A percentile compares a stretch with the other conserved stretches of the same genome.
Evolutionary conservation across 2,329 filamentous ascomycete genomes (phyloP).

Genomic region (Colletotrichum graminicola): DNA sequence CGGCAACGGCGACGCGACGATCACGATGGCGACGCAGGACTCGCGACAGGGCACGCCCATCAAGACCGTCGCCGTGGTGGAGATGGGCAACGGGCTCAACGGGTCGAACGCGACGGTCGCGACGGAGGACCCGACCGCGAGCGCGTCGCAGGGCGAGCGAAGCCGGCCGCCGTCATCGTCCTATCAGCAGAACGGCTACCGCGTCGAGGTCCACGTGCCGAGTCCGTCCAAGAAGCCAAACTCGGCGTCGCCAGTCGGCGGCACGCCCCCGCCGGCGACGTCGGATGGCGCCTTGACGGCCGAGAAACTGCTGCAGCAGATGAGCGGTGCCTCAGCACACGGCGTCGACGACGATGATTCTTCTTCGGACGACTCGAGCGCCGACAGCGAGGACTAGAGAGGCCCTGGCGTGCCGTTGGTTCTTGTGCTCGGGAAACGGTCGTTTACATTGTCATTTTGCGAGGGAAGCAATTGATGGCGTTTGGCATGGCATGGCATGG

Average conservation of each 20-base stretch:
- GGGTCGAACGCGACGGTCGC: constrained; percentile 54
- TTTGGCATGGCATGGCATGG: not conserved
- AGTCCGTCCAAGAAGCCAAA: constrained; percentile 1
- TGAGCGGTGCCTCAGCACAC: constrained; percentile 7
- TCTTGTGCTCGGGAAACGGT: not conserved
- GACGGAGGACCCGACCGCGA: constrained; percentile 52
- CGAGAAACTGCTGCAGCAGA: constrained; percentile 13
- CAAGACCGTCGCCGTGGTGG: constrained; percentile 48
- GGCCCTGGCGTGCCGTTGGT: too few relatives aligned
- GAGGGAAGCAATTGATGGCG: not conserved
- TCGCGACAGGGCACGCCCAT: not conserved
- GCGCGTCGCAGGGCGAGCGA: not conserved
- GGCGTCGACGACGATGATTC: not conserved
- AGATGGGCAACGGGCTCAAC: constrained; percentile 53
- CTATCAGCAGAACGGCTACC: constrained; percentile 12
- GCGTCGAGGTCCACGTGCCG: constrained; percentile 20
- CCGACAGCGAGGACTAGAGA: constrained; percentile 1
- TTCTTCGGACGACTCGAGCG: constrained; percentile 29
- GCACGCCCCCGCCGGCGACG: constrained; percentile 37
- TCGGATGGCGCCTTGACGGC: constrained; percentile 47
- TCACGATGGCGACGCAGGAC: not conserved
- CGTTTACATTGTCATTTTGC: not conserved
- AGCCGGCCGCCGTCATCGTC: constrained; percentile 20
- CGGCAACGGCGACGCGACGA: constrained; percentile 8
- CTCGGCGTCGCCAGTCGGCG: not conserved